phyloP scores from a whole-genome alignment of 805 yeast genomes.

The Teunomyces pallodes region DNA sequence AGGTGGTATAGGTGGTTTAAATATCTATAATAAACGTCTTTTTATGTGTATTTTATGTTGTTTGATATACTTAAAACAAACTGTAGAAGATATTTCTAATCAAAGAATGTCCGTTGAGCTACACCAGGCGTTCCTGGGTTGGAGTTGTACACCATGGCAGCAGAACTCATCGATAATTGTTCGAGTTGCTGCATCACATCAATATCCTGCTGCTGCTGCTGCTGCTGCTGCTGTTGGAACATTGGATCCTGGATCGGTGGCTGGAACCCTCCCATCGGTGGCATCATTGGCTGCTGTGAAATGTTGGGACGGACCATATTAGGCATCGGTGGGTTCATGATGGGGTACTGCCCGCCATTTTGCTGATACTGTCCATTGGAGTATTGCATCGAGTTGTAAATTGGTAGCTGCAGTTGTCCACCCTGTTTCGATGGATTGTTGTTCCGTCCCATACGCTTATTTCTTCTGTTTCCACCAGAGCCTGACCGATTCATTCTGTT shows the following conservation, averaged over 20 bases:
- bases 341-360: background rate
- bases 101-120: background rate
- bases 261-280: background rate
- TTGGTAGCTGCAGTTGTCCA: background rate
- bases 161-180: slow-evolving; percentile 44
- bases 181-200: slow-evolving; percentile 46
- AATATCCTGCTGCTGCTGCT: slow-evolving; percentile 22
- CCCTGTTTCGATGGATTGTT: background rate
- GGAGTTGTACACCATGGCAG: slow-evolving; percentile 45
- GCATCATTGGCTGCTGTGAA: background rate
- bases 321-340: background rate
- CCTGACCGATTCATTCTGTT: slow-evolving; percentile 29
- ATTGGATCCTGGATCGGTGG: slow-evolving; percentile 10
- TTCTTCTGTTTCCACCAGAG: slow-evolving; percentile 22
- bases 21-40: background rate
- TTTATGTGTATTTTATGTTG: background rate
- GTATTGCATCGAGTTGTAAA: slow-evolving; percentile 2
- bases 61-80: background rate
- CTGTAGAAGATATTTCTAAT: background rate
- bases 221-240: slow-evolving; percentile 4
- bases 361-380: background rate
- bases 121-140: slow-evolving; percentile 39
- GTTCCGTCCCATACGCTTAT: slow-evolving; percentile 15
- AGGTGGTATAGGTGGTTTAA: no score
- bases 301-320: background rate